Evolutionary conservation across 106 monocot genomes (phyloP).

Genomic region (Gastrodia elata): DNA sequence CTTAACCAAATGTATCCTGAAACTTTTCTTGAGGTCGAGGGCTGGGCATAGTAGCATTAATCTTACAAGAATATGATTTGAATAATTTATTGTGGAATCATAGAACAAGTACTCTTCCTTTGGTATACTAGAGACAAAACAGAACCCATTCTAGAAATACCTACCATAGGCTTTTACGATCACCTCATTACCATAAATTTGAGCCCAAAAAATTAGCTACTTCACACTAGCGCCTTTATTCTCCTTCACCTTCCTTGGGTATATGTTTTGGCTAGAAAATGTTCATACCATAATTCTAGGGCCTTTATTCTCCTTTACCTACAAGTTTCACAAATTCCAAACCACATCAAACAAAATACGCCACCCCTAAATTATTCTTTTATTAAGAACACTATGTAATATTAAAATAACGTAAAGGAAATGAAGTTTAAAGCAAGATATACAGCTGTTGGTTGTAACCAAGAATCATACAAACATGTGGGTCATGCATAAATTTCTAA

Average conservation of each 20-base stretch:
- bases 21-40: background rate
- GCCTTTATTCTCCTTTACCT: background rate
- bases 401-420: background rate
- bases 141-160: background rate
- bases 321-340: background rate
- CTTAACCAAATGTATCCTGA: no score
- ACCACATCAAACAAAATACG: background rate
- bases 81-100: no score
- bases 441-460: background rate
- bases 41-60: background rate
- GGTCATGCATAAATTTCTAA: background rate
- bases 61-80: background rate
- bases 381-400: background rate
- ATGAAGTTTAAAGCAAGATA: background rate
- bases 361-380: background rate
- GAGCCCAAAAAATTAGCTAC: background rate
- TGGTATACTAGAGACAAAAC: background rate
- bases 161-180: background rate
- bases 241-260: background rate
- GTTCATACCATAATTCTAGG: background rate
- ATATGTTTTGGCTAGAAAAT: background rate
- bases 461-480: background rate
- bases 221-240: background rate
- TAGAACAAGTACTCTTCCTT: no score
- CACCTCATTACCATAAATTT: background rate